These are phyloP conservation scores for Cucumis sativus DNA, from an alignment of 306 rosid genomes.

Conservation along the genomic window Cucumber_9930_V3 NC_026660.2:10383001-10383500, in stretches of 20 bases:
- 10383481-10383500: not conserved
- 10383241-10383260: constrained; percentile 69
- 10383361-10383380: constrained; percentile 81
- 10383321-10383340: constrained; percentile 84
- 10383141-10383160: constrained; percentile 65
- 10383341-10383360: constrained; percentile 99
- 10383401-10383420: constrained; percentile 67
- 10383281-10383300: constrained; percentile 72
- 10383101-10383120: constrained; percentile 30
- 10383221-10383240: constrained; percentile 69
- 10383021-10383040: constrained; percentile 25
- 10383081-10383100: constrained; percentile 97
- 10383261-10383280: constrained; percentile 50
- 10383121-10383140: constrained; percentile 41
- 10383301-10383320: constrained; percentile 83
- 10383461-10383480: constrained; percentile 67
- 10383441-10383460: constrained; percentile 57
- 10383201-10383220: constrained; percentile 51
- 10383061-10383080: constrained; percentile 36
- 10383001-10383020: constrained; percentile 26
- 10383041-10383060: constrained; percentile 39
- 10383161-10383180: constrained; percentile 46
- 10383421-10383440: constrained; percentile 61
- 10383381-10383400: constrained; percentile 78
- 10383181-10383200: constrained; percentile 64